Evolutionary conservation across 345 rosid genomes (phyloP).

Genomic region (Aethionema arabicum): DNA sequence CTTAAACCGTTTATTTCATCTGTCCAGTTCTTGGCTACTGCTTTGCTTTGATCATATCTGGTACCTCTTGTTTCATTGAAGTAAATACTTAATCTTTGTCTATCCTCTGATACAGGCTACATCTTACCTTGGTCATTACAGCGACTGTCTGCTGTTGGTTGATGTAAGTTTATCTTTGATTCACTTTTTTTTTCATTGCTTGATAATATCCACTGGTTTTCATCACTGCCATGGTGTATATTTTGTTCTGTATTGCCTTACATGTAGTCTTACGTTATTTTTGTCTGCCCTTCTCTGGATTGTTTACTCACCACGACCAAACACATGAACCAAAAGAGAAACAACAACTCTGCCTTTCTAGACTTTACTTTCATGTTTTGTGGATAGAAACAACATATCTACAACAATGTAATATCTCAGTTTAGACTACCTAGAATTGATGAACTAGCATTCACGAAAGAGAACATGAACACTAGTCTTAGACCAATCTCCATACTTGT

Average conservation of each 20-base stretch:
- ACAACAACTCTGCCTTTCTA: too few species aligned
- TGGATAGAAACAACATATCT: not conserved
- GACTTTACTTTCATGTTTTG: constrained; percentile 5
- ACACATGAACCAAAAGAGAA: too few species aligned
- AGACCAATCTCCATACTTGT: not conserved
- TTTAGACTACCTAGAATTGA: not conserved
- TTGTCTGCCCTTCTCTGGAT: not conserved
- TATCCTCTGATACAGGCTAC: constrained; percentile 57
- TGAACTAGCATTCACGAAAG: not conserved
- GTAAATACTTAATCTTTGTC: constrained; percentile 6
- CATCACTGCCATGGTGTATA: constrained; percentile 3
- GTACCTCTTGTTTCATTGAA: not conserved
- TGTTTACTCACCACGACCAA: not conserved
- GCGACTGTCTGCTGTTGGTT: constrained; percentile 94
- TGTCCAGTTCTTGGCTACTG: not conserved
- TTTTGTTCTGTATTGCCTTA: constrained; percentile 1
- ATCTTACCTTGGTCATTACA: constrained; percentile 81
- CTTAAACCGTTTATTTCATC: too few species aligned
- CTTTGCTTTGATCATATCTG: constrained; percentile 9
- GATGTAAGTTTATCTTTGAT: constrained; percentile 63
- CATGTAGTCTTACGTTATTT: not conserved
- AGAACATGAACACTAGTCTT: constrained; percentile 1
- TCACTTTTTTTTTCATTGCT: not conserved
- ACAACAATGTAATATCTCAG: constrained; percentile 1
- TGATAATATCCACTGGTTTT: not conserved